Base-by-base conservation (phyloP, 2,329 filamentous ascomycete genomes). In the Fulvia fulva region DNA sequence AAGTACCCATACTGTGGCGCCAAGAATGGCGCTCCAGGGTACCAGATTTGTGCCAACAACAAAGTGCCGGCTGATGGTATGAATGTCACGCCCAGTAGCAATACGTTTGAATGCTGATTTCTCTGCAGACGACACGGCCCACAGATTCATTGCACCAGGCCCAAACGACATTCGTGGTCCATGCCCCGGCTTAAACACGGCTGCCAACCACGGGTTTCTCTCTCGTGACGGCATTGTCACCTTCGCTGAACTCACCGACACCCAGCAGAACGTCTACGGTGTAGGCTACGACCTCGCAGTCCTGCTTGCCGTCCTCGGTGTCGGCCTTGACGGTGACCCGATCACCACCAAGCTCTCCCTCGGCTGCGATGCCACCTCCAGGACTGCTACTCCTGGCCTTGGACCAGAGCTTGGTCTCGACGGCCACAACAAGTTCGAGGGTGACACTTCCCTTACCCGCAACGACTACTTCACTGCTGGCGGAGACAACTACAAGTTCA, bases 241-340 rank as follows among this genome's bases (percentile, higher is more conserved):
- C 46, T 64, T 63, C 52, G 68, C 66, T 41, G 76, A 78, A 65
- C 70, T 78, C 25, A 73, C 77, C 47, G 74, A 77, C 57, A 74
- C 75, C 22, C 73, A 77, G 47, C 76, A 78, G 62, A 78, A 79
- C 51, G 62, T 78, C 26, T 79, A 77, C 67, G 77, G 78, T 46
- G 72, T 78, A n/a, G 74, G 70, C 57, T 77, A 75, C 55, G 75
- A 77, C 59, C 69, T 78, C 26, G 73, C 76, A 5, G 66, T 70
- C 26, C 64, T 76, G 16, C 71, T 78, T 9, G 75, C 76, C 8
- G 67, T 71, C 5, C 68, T 77, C 3, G 75, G 74, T 53, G 70
- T 79, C 12, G 65, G 72, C 9, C 70, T 71, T 22, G 75, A 76
- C 53, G 76, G 76, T 19, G 76, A 78, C 57, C 55, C 73, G 6